These are phyloP conservation scores for Leonotis leonurus DNA, from an alignment of 257 asterid genomes.

Conservation along the genomic window DNA sequence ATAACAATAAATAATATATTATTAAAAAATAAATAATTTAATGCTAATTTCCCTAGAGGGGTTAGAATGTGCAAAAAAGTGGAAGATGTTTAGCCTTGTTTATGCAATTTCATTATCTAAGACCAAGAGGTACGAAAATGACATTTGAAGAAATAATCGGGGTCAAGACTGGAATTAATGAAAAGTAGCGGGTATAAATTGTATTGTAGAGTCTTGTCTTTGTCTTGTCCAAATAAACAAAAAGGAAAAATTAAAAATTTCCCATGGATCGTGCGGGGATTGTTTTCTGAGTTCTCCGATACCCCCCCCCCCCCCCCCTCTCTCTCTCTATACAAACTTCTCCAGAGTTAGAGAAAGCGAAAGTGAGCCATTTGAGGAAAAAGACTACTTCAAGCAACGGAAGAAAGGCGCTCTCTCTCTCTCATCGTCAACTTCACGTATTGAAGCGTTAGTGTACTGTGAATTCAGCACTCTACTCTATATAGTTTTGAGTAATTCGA, in stretches of 20 bases:
- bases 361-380: neutral
- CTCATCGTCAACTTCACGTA: constrained; percentile 24
- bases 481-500: neutral
- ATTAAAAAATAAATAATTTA: too few species aligned
- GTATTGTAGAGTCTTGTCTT: neutral
- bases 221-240: neutral
- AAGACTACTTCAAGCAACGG: neutral
- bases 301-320: neutral
- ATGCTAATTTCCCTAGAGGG: too few species aligned
- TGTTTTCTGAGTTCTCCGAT: constrained; percentile 1
- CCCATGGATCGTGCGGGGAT: constrained; percentile 27
- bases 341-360: neutral
- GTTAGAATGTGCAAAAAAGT: too few species aligned
- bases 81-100: too few species aligned
- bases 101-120: too few species aligned
- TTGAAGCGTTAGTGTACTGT: constrained; percentile 3
- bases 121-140: neutral
- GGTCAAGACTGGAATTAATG: neutral
- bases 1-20: too few species aligned
- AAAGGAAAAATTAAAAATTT: neutral
- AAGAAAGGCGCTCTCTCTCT: neutral
- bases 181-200: neutral
- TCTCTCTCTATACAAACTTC: constrained; percentile 12
- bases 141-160: neutral
- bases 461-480: constrained; percentile 4